Evolutionary conservation across 1,284 basidiomycete species (phyloP).

Genomic region (Erythrobasidium hasegawianum): DNA sequence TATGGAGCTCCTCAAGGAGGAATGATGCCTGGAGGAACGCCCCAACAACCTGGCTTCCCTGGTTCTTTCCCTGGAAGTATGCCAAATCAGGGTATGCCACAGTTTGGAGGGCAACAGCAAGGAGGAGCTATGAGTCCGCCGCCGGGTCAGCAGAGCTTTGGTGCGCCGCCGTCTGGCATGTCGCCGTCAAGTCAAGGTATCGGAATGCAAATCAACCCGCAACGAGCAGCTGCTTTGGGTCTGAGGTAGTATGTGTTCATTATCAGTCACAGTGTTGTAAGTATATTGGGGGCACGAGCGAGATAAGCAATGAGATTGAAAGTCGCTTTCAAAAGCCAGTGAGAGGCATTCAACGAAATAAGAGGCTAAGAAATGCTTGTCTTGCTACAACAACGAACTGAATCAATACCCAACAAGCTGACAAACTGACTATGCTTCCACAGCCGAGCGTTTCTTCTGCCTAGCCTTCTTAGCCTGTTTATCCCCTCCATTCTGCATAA

Average conservation of each 20-base stretch:
- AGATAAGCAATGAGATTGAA: too few relatives aligned
- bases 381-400: too few relatives aligned
- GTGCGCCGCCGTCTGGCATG: constrained; percentile 6
- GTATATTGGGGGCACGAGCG: too few relatives aligned
- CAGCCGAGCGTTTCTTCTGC: constrained; percentile 6
- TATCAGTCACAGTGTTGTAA: not conserved
- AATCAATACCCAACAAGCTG: too few relatives aligned
- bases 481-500: constrained; percentile 13
- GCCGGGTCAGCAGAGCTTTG: constrained; percentile 6
- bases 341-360: too few relatives aligned
- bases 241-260: not conserved
- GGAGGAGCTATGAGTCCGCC: constrained; percentile 24
- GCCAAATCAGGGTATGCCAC: not conserved
- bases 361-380: too few relatives aligned
- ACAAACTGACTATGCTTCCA: not conserved
- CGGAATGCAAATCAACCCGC: constrained; percentile 29
- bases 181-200: constrained; percentile 19
- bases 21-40: too few relatives aligned
- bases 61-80: constrained; percentile 2
- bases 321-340: too few relatives aligned
- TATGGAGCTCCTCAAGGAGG: not conserved
- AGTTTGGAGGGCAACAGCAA: not conserved
- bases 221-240: constrained; percentile 30
- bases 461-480: constrained; percentile 6
- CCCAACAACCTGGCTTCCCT: not conserved